These are phyloP conservation scores for Pseudodiploospora longispora DNA, from an alignment of 2,329 filamentous ascomycete genomes.

Conservation along the genomic window DNA sequence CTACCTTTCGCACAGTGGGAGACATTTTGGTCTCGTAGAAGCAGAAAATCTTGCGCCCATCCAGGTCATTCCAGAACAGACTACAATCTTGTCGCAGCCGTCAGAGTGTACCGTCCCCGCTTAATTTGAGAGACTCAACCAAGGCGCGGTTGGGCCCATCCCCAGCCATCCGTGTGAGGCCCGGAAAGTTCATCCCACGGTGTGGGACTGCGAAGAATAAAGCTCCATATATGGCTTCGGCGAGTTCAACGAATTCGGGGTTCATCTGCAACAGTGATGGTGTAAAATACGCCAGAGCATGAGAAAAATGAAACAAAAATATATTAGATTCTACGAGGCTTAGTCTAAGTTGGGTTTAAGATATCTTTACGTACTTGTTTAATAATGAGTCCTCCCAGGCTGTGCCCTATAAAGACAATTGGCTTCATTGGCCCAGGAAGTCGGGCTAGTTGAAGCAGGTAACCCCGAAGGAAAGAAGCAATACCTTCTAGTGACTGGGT, in stretches of 20 bases:
- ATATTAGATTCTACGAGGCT: too few species aligned
- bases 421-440: background rate
- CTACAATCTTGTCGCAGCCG: slow-evolving; percentile 5
- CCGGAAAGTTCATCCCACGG: slow-evolving; percentile 8
- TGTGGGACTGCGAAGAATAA: slow-evolving; percentile 11
- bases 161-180: slow-evolving; percentile 7
- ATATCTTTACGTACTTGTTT: slow-evolving; percentile 5
- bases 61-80: slow-evolving; percentile 6
- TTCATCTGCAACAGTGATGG: too few species aligned
- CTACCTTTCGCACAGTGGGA: slow-evolving; percentile 13
- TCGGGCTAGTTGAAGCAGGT: background rate
- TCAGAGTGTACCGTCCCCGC: background rate
- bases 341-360: too few species aligned
- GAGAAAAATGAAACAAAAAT: too few species aligned
- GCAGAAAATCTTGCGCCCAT: slow-evolving; percentile 13
- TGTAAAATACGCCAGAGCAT: too few species aligned
- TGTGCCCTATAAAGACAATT: slow-evolving; percentile 8
- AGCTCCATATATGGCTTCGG: slow-evolving; percentile 5
- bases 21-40: slow-evolving; percentile 19
- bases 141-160: slow-evolving; percentile 8
- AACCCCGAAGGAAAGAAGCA: background rate
- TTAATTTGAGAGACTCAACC: slow-evolving; percentile 7
- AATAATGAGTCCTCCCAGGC: slow-evolving; percentile 6
- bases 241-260: background rate
- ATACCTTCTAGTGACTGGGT: slow-evolving; percentile 7